phyloP scores from a whole-genome alignment of 176 grass and related monocot species.

The Hordeum vulgare region MorexV3_pseudomolecules_assembly NC_058519.1:616161809-616162308 shows the following conservation, averaged over 20 bases:
- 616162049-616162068: neutral
- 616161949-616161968: neutral
- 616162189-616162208: neutral
- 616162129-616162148: neutral
- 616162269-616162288: too few species aligned
- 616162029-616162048: neutral
- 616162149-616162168: neutral
- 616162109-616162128: neutral
- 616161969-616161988: neutral
- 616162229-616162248: too few species aligned
- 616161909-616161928: neutral
- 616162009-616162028: neutral
- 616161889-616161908: neutral
- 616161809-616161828: neutral
- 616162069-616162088: neutral
- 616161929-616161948: neutral
- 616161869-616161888: neutral
- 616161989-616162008: neutral
- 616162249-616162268: too few species aligned
- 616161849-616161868: neutral
- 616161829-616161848: neutral
- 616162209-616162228: too few species aligned
- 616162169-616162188: neutral
- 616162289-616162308: too few species aligned
- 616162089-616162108: neutral